phyloP scores from a whole-genome alignment of 768 basidiomycete species.

The Leccinum obscurum region DNA sequence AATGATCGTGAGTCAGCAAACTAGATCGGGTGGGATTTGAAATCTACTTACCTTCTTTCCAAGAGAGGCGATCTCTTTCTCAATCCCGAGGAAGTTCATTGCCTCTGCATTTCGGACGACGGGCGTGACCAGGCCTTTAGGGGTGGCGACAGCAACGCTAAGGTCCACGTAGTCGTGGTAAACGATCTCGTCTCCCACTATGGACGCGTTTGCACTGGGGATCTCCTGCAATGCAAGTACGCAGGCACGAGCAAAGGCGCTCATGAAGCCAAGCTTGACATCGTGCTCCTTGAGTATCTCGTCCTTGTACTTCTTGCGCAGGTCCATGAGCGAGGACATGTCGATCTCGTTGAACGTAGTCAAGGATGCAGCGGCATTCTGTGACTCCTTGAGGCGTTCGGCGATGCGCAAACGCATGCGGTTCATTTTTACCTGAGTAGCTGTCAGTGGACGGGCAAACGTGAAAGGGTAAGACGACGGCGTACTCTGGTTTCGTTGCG shows the following conservation, averaged over 20 bases:
- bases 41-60: slow-evolving; percentile 73
- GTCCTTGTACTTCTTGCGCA: slow-evolving; percentile 95
- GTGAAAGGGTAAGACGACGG: slow-evolving; percentile 2
- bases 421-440: slow-evolving; percentile 88
- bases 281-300: slow-evolving; percentile 86
- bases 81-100: slow-evolving; percentile 87
- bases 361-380: slow-evolving; percentile 93
- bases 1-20: slow-evolving; percentile 10
- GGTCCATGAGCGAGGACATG: slow-evolving; percentile 93
- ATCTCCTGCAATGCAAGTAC: slow-evolving; percentile 86
- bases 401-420: slow-evolving; percentile 97
- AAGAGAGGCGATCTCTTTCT: slow-evolving; percentile 86
- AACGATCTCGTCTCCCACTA: slow-evolving; percentile 92
- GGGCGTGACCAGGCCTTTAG: slow-evolving; percentile 96
- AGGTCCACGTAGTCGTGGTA: slow-evolving; percentile 92
- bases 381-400: slow-evolving; percentile 96
- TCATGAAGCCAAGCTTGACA: slow-evolving; percentile 98
- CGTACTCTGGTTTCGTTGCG: slow-evolving; percentile 85
- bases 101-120: slow-evolving; percentile 89
- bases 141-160: slow-evolving; percentile 94
- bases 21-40: not conserved
- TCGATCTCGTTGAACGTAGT: slow-evolving; percentile 99
- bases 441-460: slow-evolving; percentile 1
- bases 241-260: slow-evolving; percentile 89
- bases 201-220: slow-evolving; percentile 90